Percentiles rank a stretch among this genome's conserved stretches.
phyloP scores from a whole-genome alignment of 2,329 filamentous ascomycete species.

The Aspergillus pseudoterreus region DNA sequence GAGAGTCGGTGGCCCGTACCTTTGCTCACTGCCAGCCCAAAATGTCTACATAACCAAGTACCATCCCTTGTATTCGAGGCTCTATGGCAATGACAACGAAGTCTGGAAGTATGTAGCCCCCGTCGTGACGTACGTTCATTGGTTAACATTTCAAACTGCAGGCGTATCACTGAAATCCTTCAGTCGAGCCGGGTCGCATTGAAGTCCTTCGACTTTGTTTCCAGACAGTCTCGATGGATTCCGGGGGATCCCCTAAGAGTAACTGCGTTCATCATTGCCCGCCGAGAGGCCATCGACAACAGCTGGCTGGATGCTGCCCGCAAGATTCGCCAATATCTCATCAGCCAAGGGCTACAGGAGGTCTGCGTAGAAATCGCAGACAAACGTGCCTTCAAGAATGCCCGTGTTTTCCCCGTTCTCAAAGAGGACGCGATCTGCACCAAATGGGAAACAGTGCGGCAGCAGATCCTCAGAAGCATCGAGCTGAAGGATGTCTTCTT shows the following conservation, averaged over 20 bases:
- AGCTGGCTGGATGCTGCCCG: neutral
- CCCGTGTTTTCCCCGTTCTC: neutral
- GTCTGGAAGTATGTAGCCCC: neutral
- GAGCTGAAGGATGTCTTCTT: neutral
- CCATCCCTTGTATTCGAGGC: neutral
- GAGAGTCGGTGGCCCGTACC: neutral
- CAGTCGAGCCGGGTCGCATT: neutral
- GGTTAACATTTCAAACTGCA: neutral
- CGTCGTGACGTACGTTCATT: neutral
- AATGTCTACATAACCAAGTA: neutral
- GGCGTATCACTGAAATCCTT: neutral
- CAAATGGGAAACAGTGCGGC: neutral
- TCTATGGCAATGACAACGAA: neutral
- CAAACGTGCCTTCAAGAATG: neutral
- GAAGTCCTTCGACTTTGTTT: neutral
- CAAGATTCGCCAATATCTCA: neutral
- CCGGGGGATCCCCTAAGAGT: neutral
- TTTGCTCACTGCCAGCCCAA: neutral
- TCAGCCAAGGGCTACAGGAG: neutral
- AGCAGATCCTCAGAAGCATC: neutral
- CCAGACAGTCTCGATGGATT: neutral
- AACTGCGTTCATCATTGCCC: neutral
- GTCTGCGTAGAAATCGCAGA: neutral
- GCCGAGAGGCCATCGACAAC: neutral
- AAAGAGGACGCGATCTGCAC: neutral